A percentile compares a stretch with the other conserved stretches of the same genome.
Evolutionary conservation across 495 filamentous ascomycete genomes (phyloP).

Genomic region (Aspergillus diversus): DNA sequence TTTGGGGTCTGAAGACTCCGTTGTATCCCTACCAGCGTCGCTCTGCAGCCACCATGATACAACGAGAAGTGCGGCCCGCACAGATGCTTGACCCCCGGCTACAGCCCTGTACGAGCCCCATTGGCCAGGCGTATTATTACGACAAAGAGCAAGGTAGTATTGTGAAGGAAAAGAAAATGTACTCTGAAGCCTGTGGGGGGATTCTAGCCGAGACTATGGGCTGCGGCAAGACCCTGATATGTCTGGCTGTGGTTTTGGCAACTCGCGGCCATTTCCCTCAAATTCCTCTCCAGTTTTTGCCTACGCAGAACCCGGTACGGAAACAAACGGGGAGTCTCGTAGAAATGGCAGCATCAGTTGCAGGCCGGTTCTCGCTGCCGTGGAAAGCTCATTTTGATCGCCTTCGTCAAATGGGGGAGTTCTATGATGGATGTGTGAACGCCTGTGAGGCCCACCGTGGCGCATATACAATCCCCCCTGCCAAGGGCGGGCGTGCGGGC

Average conservation of each 20-base stretch:
- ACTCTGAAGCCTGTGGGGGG: constrained; percentile 77
- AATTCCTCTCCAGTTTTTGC: constrained; percentile 64
- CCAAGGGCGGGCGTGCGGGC: constrained; percentile 47
- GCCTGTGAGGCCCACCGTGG: constrained; percentile 58
- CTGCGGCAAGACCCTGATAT: constrained; percentile 87
- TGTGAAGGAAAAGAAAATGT: constrained; percentile 64
- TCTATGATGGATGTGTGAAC: constrained; percentile 52
- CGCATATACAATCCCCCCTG: constrained; percentile 56
- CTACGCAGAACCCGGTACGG: constrained; percentile 45
- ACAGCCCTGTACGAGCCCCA: constrained; percentile 57
- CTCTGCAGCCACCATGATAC: constrained; percentile 83
- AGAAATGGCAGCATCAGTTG: constrained; percentile 73
- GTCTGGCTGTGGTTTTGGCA: constrained; percentile 78
- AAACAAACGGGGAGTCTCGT: constrained; percentile 54
- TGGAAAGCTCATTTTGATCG: constrained; percentile 66
- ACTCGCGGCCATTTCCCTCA: constrained; percentile 70
- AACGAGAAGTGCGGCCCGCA: constrained; percentile 71
- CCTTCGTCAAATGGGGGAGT: constrained; percentile 34
- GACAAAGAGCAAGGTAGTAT: constrained; percentile 65
- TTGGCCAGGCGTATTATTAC: constrained; percentile 69
- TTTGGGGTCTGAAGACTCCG: constrained; percentile 65
- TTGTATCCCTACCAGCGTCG: constrained; percentile 81
- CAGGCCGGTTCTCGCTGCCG: constrained; percentile 65
- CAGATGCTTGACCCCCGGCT: constrained; percentile 76
- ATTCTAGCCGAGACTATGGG: constrained; percentile 66